Base-by-base conservation (phyloP, 192 early-diverging fungal genomes). In the Bifiguratus adelaidae region DNA sequence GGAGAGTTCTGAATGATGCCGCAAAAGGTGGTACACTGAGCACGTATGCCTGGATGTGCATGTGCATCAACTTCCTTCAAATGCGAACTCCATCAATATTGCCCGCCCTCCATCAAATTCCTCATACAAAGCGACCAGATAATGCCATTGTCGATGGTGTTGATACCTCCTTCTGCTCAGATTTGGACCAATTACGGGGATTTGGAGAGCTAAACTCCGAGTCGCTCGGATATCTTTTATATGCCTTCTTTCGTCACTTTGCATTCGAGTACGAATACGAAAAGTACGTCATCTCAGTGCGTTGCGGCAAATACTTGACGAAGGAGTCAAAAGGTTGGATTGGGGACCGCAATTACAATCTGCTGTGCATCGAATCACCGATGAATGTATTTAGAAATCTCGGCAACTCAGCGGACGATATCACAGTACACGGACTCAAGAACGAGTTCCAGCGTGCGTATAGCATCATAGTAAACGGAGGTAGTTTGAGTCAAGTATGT, bases 31-130 rank as follows among this genome's bases (percentile, higher is more conserved):
- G 93, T 16, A 97, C 93, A 0, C 65, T 97, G 43, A 90, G 88
- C 28, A 86, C 87, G 4, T 97, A 97, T 58, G 86, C 91, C 16
- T 97, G 94, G 94, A 88, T 83, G 2, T 91, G 88, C 56, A 83
- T 95, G 74, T 74, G 83, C 27, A 68, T 97, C 48, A 89, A 94
- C 58, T 97, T 94, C 68, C 61, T 97, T 18, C 94, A 97, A 62
- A 84, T 75, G 66, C 82, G 92, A 9, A 52, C 73, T 20, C 92
- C 92, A 41, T 89, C 91, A 0, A 87, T 97, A 52, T 62, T 97
- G 16, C 94, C 94, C 1, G 78, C 80, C 15, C 55, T 95, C 27
- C 92, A 95, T 48, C 66, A 78, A 27, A 35, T 67, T 1, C 61
- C 66, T 3, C 62, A 64, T 37, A 35, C 37, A 1, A 50, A 53